A percentile compares a stretch with the other conserved stretches of the same genome.
Evolutionary conservation across 2,329 filamentous ascomycete species (phyloP).

Genomic region (Paracamarosporium sp.): DNA sequence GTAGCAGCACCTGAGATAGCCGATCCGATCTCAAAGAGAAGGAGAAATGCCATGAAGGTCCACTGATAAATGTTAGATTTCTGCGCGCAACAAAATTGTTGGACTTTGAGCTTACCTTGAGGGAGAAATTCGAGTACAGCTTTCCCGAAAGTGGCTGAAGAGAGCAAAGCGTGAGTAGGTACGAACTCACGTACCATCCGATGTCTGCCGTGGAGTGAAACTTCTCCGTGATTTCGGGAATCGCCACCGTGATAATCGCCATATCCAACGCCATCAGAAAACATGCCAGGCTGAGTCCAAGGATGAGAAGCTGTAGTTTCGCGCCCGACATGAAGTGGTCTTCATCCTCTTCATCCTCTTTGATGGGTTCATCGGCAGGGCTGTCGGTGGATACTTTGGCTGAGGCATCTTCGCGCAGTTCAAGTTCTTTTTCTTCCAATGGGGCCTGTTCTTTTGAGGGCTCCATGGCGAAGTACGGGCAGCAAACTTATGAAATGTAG

Average conservation of each 20-base stretch:
- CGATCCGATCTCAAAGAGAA: constrained; percentile 56
- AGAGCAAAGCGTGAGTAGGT: constrained; percentile 27
- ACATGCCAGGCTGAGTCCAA: constrained; percentile 21
- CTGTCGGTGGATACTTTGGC: neutral
- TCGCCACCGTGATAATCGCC: constrained; percentile 53
- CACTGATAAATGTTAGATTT: constrained; percentile 31
- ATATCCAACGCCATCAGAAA: constrained; percentile 31
- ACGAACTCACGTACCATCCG: constrained; percentile 57
- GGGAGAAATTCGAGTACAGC: constrained; percentile 49
- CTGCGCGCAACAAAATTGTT: constrained; percentile 17
- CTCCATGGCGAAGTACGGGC: neutral
- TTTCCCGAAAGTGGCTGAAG: constrained; percentile 50
- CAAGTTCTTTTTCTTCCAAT: constrained; percentile 5
- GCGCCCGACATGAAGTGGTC: constrained; percentile 23
- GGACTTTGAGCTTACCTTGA: constrained; percentile 38
- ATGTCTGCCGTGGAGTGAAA: constrained; percentile 56
- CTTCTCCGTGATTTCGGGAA: constrained; percentile 57
- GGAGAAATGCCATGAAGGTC: constrained; percentile 44
- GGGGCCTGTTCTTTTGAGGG: neutral
- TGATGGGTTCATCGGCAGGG: constrained; percentile 6
- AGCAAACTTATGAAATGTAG: neutral
- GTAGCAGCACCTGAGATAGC: constrained; percentile 50
- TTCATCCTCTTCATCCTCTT: constrained; percentile 7
- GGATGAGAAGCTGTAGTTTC: constrained; percentile 27
- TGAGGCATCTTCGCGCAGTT: neutral